These are phyloP conservation scores for Aspergillus avenaceus DNA, from an alignment of 495 filamentous ascomycete genomes.

Conservation along the genomic window DNA sequence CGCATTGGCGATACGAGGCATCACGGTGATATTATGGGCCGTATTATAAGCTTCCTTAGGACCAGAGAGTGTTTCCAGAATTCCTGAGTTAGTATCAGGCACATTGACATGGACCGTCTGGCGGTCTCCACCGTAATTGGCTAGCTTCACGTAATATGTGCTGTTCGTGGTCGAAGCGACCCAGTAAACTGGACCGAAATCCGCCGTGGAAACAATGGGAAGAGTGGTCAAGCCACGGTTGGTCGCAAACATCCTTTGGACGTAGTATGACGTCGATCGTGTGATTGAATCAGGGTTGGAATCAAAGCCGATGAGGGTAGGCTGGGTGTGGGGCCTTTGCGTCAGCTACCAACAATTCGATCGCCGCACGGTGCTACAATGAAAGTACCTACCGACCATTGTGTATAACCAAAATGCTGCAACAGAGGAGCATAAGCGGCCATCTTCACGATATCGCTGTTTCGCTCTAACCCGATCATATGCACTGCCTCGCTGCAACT, in stretches of 20 bases:
- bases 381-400: constrained; percentile 33
- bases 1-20: constrained; percentile 10
- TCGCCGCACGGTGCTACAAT: neutral
- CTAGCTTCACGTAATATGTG: constrained; percentile 32
- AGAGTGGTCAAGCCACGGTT: constrained; percentile 55
- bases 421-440: constrained; percentile 48
- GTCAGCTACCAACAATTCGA: neutral
- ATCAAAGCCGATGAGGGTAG: constrained; percentile 38
- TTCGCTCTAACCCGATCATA: constrained; percentile 64
- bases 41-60: constrained; percentile 16
- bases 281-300: constrained; percentile 42
- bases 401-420: constrained; percentile 39
- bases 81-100: constrained; percentile 20
- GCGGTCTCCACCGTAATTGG: constrained; percentile 21
- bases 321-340: constrained; percentile 13
- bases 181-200: constrained; percentile 56
- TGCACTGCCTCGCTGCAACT: constrained; percentile 63
- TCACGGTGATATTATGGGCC: constrained; percentile 18
- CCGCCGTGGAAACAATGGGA: constrained; percentile 34
- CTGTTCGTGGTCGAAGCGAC: constrained; percentile 43
- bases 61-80: constrained; percentile 24
- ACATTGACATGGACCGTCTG: constrained; percentile 24
- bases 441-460: constrained; percentile 53
- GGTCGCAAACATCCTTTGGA: constrained; percentile 46
- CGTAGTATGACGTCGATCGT: constrained; percentile 30